phyloP scores from a whole-genome alignment of 371 early-diverging fungal species.

The Phascolomyces articulosus region DNA sequence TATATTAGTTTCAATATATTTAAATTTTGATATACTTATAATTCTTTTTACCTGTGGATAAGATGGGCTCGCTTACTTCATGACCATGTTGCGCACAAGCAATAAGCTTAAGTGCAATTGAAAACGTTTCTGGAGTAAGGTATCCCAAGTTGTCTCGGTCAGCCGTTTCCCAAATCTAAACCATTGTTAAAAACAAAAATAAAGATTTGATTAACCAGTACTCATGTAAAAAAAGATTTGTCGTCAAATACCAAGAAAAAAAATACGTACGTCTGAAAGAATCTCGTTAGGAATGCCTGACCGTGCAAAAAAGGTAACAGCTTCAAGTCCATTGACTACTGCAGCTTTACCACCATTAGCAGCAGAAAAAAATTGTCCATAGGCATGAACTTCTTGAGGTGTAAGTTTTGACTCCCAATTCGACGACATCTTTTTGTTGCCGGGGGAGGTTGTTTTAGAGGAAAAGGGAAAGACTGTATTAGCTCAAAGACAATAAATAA shows the following conservation, averaged over 20 bases:
- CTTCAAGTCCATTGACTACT: slow-evolving; percentile 71
- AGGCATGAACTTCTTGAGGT: slow-evolving; percentile 69
- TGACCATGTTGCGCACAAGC: slow-evolving; percentile 83
- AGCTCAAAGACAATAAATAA: not conserved
- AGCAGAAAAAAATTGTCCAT: slow-evolving; percentile 65
- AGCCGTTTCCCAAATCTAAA: slow-evolving; percentile 82
- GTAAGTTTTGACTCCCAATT: slow-evolving; percentile 56
- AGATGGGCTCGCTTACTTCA: slow-evolving; percentile 35
- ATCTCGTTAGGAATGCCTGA: slow-evolving; percentile 74
- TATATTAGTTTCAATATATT: not conserved
- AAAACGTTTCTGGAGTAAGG: slow-evolving; percentile 72
- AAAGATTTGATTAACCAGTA: too few species aligned
- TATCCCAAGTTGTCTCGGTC: slow-evolving; percentile 78
- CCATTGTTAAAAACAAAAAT: not conserved
- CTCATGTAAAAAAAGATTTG: not conserved
- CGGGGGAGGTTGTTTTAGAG: not conserved
- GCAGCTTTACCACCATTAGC: slow-evolving; percentile 69
- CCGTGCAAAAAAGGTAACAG: slow-evolving; percentile 83
- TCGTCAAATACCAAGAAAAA: not conserved
- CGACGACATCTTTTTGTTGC: slow-evolving; percentile 6
- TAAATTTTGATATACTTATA: too few species aligned
- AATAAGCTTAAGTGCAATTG: slow-evolving; percentile 82
- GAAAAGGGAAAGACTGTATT: too few species aligned
- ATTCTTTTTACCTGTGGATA: slow-evolving; percentile 43
- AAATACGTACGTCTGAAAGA: slow-evolving; percentile 68